Evolutionary conservation across 2,329 filamentous ascomycete species (phyloP).

Genomic region (Talaromyces verruculosus): DNA sequence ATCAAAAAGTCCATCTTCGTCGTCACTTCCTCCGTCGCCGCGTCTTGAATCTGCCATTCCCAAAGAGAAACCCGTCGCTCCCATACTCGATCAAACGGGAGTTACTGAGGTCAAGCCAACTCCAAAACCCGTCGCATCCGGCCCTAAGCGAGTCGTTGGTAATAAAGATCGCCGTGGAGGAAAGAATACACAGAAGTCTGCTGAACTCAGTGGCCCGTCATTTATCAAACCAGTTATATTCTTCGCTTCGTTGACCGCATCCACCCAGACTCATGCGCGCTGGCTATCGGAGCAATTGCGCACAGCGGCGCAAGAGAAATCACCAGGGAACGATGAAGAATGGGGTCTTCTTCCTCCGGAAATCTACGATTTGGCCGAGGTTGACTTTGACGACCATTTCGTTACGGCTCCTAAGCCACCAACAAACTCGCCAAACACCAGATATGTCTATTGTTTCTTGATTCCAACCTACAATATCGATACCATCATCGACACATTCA

Average conservation of each 20-base stretch:
- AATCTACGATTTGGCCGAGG: constrained; percentile 74
- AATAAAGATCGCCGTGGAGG: constrained; percentile 33
- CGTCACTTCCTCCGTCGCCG: constrained; percentile 35
- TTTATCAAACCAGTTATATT: constrained; percentile 71
- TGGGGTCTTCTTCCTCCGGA: constrained; percentile 57
- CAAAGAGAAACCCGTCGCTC: background rate
- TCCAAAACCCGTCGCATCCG: constrained; percentile 26
- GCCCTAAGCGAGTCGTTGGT: constrained; percentile 38
- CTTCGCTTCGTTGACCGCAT: constrained; percentile 84
- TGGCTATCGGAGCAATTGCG: constrained; percentile 60
- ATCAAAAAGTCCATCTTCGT: constrained; percentile 32
- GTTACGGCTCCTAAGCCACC: constrained; percentile 67
- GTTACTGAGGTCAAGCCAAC: constrained; percentile 1
- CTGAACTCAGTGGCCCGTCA: constrained; percentile 26
- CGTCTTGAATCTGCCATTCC: constrained; percentile 20
- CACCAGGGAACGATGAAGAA: constrained; percentile 28
- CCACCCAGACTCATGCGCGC: constrained; percentile 72
- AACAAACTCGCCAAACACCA: constrained; percentile 48
- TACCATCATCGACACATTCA: constrained; percentile 81
- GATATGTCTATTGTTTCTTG: constrained; percentile 79
- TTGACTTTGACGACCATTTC: constrained; percentile 93
- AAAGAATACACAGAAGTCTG: constrained; percentile 26
- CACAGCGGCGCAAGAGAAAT: constrained; percentile 35
- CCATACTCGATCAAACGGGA: background rate
- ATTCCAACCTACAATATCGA: constrained; percentile 95